Base-by-base conservation (phyloP, 2,329 filamentous ascomycete species). In the Exophiala sideris region DNA sequence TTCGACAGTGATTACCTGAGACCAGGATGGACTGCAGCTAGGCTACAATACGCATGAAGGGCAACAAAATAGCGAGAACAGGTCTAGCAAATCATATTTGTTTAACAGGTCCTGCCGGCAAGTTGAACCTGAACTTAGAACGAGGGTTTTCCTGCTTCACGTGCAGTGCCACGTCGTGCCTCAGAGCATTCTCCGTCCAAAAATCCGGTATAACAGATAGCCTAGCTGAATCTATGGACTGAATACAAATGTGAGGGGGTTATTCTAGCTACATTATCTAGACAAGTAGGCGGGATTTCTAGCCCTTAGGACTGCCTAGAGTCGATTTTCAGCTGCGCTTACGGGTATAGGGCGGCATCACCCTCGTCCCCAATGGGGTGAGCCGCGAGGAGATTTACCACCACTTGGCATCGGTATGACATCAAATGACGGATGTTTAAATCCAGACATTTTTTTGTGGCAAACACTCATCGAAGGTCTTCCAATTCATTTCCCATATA, bases 361-460 rank as follows among this genome's bases (percentile, higher is more conserved):
- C 24, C 24, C 24, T 29, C 24, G 24, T 29, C 24, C 3, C 24
- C 24, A 1, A 29, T 2, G 2, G 24, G 24, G 24, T 29, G 24
- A 29, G 24, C 3, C 24, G 3, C 2, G 24, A 29, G 24, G 2
- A 29, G 24, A 29, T 2, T 2, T 2, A 29, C 24, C 24, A 29
- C 24, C 5, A 3, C 41, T 44, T 44, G 41, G 20, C 41, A 32
- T n/a, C 7, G 10, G 20, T 24, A 44, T 44, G 41, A 44, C 41
- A 44, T 44, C 41, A 44, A 44, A 44, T 44, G 41, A 44, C 41
- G 41, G 41, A 44, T 44, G n/a, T 44, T 44, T 44, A 20, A 44
- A 32, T 24, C 6, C 29, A 7, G n/a, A 6, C n/a, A 44, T 32
- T 24, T 44, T 44, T 44, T 44, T 7, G 41, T 44, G 41, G 41